Conservation (phyloP, 768 basidiomycete genomes). For the Tephrocybe sp. region DNA sequence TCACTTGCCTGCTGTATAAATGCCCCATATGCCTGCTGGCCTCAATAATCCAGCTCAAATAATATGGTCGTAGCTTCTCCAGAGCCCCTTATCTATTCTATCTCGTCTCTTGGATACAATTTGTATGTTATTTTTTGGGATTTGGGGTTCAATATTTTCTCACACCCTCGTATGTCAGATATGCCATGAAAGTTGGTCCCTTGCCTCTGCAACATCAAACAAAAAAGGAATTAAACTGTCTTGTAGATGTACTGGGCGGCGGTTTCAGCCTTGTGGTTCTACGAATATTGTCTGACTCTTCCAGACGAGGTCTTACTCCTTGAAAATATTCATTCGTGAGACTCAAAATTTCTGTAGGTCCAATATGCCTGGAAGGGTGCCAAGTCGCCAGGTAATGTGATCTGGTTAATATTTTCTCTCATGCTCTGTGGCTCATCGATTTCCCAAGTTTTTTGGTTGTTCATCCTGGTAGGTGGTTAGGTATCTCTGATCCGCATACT, state of each 20-base stretch:
- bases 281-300: slow-evolving; percentile 18
- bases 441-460: slow-evolving; percentile 8
- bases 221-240: no score
- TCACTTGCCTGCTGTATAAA: no score
- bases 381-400: not conserved
- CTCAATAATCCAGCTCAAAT: no score
- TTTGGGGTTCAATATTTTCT: not conserved
- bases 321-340: not conserved
- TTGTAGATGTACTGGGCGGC: slow-evolving; percentile 15
- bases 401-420: not conserved
- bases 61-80: no score
- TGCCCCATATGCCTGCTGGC: no score
- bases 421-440: not conserved
- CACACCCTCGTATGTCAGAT: not conserved
- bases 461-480: slow-evolving; percentile 6
- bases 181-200: slow-evolving; percentile 6
- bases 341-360: not conserved
- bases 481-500: no score
- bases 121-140: not conserved
- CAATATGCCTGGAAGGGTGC: slow-evolving; percentile 7
- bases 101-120: not conserved
- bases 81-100: not conserved
- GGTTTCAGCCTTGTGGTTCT: slow-evolving; percentile 15
- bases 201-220: not conserved
- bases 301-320: slow-evolving; percentile 11